Base-by-base conservation (phyloP, 192 early-diverging fungal species). In the Gaertneriomyces sp. region DNA sequence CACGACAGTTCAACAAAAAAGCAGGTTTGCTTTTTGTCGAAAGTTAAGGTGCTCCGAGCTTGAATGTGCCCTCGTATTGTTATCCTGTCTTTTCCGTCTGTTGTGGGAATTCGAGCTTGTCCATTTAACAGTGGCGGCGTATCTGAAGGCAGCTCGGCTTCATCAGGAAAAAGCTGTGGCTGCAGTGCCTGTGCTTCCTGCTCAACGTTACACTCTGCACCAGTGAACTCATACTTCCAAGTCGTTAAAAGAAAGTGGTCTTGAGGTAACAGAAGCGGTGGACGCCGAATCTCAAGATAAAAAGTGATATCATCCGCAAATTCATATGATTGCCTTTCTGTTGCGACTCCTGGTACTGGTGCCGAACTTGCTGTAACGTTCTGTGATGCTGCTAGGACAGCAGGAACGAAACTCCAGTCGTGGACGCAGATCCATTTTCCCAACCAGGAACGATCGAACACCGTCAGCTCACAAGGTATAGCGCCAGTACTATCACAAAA, bases 401-500 rank as follows among this genome's bases (percentile, higher is more conserved):
- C 41, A 8, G 51, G 60, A 6, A 70, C 61, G 20, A 64, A n/a
- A 17, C 20, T 63, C 69, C 69, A 70, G 41, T 11, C 17, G 20
- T 12, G 9, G 5, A 70, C 10, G 57, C 61, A 70, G 33, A 19
- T n/a, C 19, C 10, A 4, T 6, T 25, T 16, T 33, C 53, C 69
- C 43, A 70, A 12, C 52, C 51, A 58, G 38, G 19, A n/a, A 40
- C 40, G 16, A 41, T 70, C 54, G 50, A 70, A 70, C 2, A 11
- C 7, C 16, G 58, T 25, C 33, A 70, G 61, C 20, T 70, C 69
- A 47, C 69, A 70, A 8, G 69, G 69, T 8, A 70, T 39, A 4
- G 52, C 61, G 12, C 69, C 69, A 12, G 69, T 63, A 5, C 41
- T 46, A 41, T 70, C 69, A 41, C 49, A 61, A 40, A 70, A 70